Percentiles rank a stretch among this genome's conserved stretches.
Evolutionary conservation across 345 rosid species (phyloP).

Genomic region (Corymbia maculata): DNA sequence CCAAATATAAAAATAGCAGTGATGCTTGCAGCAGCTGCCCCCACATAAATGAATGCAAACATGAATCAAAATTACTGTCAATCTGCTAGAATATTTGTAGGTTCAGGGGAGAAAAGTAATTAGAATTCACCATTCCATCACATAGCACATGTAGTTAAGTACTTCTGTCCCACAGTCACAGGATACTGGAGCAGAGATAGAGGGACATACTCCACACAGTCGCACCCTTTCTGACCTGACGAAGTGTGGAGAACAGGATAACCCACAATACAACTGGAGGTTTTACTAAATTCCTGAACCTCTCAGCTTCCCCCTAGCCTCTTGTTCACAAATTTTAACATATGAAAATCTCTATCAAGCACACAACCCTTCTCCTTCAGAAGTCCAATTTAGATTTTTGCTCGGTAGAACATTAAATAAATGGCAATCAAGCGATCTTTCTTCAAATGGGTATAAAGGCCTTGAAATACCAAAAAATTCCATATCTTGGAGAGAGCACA

Average conservation of each 20-base stretch:
- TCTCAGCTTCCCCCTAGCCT: neutral
- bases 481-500: neutral
- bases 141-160: neutral
- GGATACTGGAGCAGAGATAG: neutral
- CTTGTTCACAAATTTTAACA: neutral
- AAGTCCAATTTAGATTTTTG: neutral
- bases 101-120: neutral
- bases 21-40: neutral
- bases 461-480: neutral
- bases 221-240: neutral
- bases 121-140: neutral
- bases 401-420: neutral
- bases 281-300: neutral
- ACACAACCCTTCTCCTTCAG: neutral
- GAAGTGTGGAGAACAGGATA: neutral
- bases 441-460: neutral
- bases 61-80: neutral
- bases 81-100: neutral
- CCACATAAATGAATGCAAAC: neutral
- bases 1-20: neutral
- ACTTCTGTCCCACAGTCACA: neutral
- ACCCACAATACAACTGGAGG: neutral
- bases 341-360: neutral
- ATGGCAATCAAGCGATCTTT: neutral
- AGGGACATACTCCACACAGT: neutral